Evolutionary conservation across 1,139 yeast genomes (phyloP).

Genomic region (Saccharomyces hybrid): DNA sequence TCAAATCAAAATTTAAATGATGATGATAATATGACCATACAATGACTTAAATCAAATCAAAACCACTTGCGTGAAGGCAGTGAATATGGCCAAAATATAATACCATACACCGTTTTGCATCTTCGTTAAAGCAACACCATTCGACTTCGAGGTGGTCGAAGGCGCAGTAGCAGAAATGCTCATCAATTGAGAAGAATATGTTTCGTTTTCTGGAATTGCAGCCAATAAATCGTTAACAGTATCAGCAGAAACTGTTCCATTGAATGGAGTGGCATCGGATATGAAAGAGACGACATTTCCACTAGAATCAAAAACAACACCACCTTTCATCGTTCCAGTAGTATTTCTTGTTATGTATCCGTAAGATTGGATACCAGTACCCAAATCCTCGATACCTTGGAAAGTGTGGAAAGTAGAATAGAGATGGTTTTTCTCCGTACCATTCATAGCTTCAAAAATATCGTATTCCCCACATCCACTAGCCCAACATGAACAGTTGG

Average conservation of each 20-base stretch:
- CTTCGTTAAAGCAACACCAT: slow-evolving; percentile 13
- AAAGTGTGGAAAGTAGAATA: slow-evolving; percentile 65
- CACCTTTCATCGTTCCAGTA: slow-evolving; percentile 50
- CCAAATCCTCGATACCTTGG: slow-evolving; percentile 59
- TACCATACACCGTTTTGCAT: slow-evolving; percentile 19
- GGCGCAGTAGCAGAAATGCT: slow-evolving; percentile 28
- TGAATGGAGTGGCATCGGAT: slow-evolving; percentile 49
- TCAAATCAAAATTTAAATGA: background rate
- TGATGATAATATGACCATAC: background rate
- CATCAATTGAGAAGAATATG: slow-evolving; percentile 20
- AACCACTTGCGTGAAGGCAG: slow-evolving; percentile 17
- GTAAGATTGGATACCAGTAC: slow-evolving; percentile 49
- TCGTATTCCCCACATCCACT: slow-evolving; percentile 81
- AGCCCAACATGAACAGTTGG: slow-evolving; percentile 67
- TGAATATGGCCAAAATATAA: slow-evolving; percentile 15
- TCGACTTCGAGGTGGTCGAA: slow-evolving; percentile 19
- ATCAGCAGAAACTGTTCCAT: slow-evolving; percentile 26
- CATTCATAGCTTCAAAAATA: slow-evolving; percentile 59
- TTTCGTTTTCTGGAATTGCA: slow-evolving; percentile 16
- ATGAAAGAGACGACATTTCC: slow-evolving; percentile 57
- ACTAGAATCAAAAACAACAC: slow-evolving; percentile 57
- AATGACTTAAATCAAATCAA: slow-evolving; percentile 1
- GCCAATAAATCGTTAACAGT: slow-evolving; percentile 20
- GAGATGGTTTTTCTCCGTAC: slow-evolving; percentile 47
- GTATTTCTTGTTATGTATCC: slow-evolving; percentile 54